A percentile compares a stretch with the other conserved stretches of the same genome.
Evolutionary conservation across 139 green algal genomes (phyloP).

Genomic region (Chlamydomonas sp.): DNA sequence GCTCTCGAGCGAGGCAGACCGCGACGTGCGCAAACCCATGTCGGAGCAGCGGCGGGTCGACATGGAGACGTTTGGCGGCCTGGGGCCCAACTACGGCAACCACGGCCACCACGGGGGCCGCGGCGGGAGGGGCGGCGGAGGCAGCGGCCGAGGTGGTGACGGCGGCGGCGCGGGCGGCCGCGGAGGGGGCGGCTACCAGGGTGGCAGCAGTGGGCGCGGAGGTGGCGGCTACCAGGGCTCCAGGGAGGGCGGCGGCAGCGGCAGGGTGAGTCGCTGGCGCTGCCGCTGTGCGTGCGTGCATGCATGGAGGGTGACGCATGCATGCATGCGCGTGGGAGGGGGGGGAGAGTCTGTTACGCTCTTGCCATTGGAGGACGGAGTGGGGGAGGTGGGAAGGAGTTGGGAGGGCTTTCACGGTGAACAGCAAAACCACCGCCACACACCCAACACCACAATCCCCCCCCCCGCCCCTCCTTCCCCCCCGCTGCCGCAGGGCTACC

Average conservation of each 20-base stretch:
- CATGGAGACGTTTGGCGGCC: constrained; percentile 79
- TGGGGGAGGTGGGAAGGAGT: no score
- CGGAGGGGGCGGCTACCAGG: background rate
- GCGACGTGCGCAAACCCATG: constrained; percentile 35
- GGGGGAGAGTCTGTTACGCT: background rate
- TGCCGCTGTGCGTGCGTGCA: no score
- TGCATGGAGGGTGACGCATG: background rate
- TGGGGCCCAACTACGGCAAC: constrained; percentile 37
- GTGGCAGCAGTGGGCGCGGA: background rate
- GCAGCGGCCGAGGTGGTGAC: constrained; percentile 14
- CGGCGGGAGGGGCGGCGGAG: constrained; percentile 20
- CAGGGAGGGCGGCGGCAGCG: no score
- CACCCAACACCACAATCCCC: no score
- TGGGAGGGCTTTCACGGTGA: no score
- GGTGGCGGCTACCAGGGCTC: background rate
- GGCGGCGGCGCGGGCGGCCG: background rate
- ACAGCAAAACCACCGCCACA: no score
- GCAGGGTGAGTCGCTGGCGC: no score
- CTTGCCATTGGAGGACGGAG: no score
- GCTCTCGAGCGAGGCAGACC: constrained; percentile 70
- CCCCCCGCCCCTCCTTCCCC: no score
- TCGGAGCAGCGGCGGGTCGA: constrained; percentile 66
- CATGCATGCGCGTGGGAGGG: background rate
- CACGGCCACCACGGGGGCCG: constrained; percentile 27
- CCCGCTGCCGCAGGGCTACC: background rate